Percentiles rank a stretch among this genome's conserved stretches.
These are phyloP conservation scores for Petunia axillaris DNA, from an alignment of 257 asterid species.

Conservation along the genomic window DNA sequence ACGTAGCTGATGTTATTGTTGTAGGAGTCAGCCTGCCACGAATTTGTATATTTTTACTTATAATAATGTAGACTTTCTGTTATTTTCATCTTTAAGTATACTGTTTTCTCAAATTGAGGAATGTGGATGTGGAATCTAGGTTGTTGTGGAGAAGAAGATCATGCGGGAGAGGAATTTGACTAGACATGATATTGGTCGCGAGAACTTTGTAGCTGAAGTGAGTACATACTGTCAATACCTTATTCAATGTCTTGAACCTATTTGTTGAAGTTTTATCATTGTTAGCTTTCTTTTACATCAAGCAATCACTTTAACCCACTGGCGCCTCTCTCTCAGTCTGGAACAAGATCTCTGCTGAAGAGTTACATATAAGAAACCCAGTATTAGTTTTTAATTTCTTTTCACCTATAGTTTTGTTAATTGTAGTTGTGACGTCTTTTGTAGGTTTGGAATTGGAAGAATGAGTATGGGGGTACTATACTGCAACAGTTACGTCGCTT, in stretches of 20 bases:
- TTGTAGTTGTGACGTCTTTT: background rate
- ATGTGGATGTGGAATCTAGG: constrained; percentile 45
- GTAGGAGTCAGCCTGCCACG: too few species aligned
- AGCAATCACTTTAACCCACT: background rate
- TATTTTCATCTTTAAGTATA: background rate
- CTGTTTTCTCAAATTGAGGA: background rate
- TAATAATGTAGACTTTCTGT: background rate
- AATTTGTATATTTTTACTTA: background rate
- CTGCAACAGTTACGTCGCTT: constrained; percentile 80
- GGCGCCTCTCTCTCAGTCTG: constrained; percentile 3
- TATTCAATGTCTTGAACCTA: background rate
- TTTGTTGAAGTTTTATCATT: background rate
- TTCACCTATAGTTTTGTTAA: constrained; percentile 19
- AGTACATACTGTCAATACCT: constrained; percentile 37
- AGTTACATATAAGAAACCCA: constrained; percentile 10
- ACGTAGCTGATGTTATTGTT: too few species aligned
- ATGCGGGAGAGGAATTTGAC: constrained; percentile 74
- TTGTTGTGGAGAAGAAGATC: constrained; percentile 91
- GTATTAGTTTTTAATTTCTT: constrained; percentile 1
- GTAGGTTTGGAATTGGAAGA: constrained; percentile 97
- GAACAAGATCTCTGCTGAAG: background rate
- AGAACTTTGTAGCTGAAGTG: constrained; percentile 69
- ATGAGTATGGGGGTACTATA: constrained; percentile 86
- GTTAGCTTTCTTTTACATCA: background rate
- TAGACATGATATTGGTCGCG: constrained; percentile 87